phyloP scores from a whole-genome alignment of 106 monocot genomes.

The Narthecium ossifragum region DNA sequence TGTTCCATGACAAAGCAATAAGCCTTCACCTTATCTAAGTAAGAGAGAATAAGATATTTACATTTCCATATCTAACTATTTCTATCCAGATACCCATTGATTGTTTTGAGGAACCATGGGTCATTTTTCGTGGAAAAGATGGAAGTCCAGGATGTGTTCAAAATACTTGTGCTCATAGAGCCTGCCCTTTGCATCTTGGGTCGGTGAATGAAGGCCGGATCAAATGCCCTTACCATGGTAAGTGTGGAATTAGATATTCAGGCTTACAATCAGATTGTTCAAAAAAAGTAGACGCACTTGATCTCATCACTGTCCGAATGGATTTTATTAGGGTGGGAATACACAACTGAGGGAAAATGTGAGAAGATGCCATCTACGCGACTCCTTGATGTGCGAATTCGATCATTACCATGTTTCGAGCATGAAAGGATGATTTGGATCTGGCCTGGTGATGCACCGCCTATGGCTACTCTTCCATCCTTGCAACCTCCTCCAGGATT shows the following conservation, averaged over 20 bases:
- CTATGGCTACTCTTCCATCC: slow-evolving; percentile 68
- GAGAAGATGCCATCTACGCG: slow-evolving; percentile 98
- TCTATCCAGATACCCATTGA: slow-evolving; percentile 69
- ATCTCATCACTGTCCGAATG: slow-evolving; percentile 4
- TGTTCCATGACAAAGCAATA: too few species aligned
- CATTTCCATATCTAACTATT: neutral
- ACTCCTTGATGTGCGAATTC: slow-evolving; percentile 60
- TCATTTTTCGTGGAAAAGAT: slow-evolving; percentile 85
- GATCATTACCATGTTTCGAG: slow-evolving; percentile 84
- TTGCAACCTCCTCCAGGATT: slow-evolving; percentile 81
- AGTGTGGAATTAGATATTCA: neutral
- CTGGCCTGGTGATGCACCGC: slow-evolving; percentile 85
- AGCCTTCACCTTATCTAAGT: too few species aligned
- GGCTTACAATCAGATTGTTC: neutral
- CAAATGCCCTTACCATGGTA: slow-evolving; percentile 95
- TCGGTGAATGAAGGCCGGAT: slow-evolving; percentile 84
- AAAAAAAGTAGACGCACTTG: neutral
- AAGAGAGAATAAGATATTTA: too few species aligned
- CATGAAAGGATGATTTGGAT: slow-evolving; percentile 95
- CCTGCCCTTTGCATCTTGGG: slow-evolving; percentile 92
- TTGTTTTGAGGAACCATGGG: slow-evolving; percentile 96
- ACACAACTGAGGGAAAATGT: slow-evolving; percentile 93
- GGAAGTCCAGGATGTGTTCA: slow-evolving; percentile 83
- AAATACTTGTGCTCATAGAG: slow-evolving; percentile 96
- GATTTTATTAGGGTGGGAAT: slow-evolving; percentile 89